Conservation (phyloP, 331 rosid genomes). For the Stylosanthes scabra region DNA sequence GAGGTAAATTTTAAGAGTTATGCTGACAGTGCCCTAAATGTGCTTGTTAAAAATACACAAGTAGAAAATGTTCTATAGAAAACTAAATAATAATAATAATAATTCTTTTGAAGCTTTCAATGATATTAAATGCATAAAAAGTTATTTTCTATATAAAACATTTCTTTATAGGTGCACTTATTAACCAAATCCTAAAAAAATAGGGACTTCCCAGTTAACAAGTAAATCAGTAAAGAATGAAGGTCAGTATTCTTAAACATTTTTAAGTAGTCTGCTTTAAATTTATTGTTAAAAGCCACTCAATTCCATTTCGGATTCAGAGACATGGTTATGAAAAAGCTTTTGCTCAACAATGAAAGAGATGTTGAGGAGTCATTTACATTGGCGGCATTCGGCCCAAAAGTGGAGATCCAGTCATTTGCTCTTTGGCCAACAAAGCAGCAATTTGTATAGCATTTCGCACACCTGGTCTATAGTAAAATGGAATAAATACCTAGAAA, state of each 20-base stretch:
- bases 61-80: too few species aligned
- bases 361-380: slow-evolving; percentile 56
- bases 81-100: too few species aligned
- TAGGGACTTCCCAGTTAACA: too few species aligned
- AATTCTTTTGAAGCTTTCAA: too few species aligned
- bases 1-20: slow-evolving; percentile 5
- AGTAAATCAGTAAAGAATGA: background rate
- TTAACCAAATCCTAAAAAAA: too few species aligned
- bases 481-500: slow-evolving; percentile 46
- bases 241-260: background rate
- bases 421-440: slow-evolving; percentile 86
- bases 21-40: background rate
- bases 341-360: slow-evolving; percentile 20
- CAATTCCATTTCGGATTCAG: background rate
- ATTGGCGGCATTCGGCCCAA: slow-evolving; percentile 91
- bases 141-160: too few species aligned
- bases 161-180: too few species aligned
- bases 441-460: slow-evolving; percentile 90
- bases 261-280: background rate
- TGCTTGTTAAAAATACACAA: too few species aligned
- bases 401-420: slow-evolving; percentile 65
- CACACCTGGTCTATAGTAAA: slow-evolving; percentile 89
- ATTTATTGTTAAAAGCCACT: background rate
- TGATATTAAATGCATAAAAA: too few species aligned
- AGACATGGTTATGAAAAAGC: background rate